A percentile compares a stretch with the other conserved stretches of the same genome.
phyloP scores from a whole-genome alignment of 2,329 filamentous ascomycete genomes.

The Chalara sp. region DNA sequence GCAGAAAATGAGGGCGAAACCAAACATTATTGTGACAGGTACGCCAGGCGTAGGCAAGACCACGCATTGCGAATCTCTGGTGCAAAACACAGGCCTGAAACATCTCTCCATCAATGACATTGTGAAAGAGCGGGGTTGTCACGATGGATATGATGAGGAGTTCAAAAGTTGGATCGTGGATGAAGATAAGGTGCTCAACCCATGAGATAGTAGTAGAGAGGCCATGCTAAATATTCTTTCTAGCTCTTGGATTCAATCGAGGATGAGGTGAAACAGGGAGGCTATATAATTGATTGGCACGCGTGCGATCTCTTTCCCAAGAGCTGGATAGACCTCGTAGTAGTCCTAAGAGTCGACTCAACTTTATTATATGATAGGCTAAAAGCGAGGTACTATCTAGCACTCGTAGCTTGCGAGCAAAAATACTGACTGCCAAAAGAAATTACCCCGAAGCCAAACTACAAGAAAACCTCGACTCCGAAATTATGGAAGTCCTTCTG shows the following conservation, averaged over 20 bases:
- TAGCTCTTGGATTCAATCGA: slow-evolving; percentile 86
- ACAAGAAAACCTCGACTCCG: slow-evolving; percentile 92
- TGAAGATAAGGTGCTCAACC: slow-evolving; percentile 72
- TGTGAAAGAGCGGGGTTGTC: slow-evolving; percentile 80
- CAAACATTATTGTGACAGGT: slow-evolving; percentile 92
- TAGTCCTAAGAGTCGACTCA: slow-evolving; percentile 80
- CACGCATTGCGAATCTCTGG: slow-evolving; percentile 78
- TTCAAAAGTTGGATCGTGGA: slow-evolving; percentile 88
- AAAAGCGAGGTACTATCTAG: slow-evolving; percentile 50
- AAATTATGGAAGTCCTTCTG: slow-evolving; percentile 93
- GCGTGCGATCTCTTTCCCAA: slow-evolving; percentile 92
- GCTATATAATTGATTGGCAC: slow-evolving; percentile 95
- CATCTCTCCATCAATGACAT: slow-evolving; percentile 87
- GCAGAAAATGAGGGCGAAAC: slow-evolving; percentile 39
- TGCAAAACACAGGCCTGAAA: slow-evolving; percentile 66
- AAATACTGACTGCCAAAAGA: slow-evolving; percentile 32
- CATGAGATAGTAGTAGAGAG: not conserved
- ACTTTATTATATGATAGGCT: slow-evolving; percentile 79
- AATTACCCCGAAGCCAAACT: slow-evolving; percentile 82
- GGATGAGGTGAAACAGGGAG: slow-evolving; percentile 68
- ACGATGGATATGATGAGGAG: slow-evolving; percentile 83
- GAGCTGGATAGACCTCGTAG: slow-evolving; percentile 90
- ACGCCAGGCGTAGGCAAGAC: slow-evolving; percentile 96
- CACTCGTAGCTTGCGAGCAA: not conserved
- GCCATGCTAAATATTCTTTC: no score